Evolutionary conservation across 148 eudicot species (phyloP).

Genomic region (Rhododendron simsii): DNA sequence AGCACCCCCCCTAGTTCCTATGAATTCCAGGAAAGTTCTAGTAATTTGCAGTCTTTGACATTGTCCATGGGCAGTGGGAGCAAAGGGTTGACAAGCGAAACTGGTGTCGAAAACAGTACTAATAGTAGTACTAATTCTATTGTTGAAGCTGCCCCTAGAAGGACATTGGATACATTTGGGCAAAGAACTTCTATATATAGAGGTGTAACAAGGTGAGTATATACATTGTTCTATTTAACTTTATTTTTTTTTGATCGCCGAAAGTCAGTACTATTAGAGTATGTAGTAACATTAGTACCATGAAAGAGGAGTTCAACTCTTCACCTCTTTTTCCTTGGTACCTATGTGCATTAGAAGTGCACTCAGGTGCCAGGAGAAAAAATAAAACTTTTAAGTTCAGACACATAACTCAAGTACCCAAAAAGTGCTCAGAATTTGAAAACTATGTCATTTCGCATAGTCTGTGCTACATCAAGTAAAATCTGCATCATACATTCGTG

Average conservation of each 20-base stretch:
- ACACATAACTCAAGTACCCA: not conserved
- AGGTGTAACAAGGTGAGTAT: slow-evolving; percentile 80
- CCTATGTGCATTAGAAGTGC: not conserved
- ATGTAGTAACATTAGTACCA: too few relatives aligned
- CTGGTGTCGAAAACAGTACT: slow-evolving; percentile 25
- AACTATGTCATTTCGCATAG: not conserved
- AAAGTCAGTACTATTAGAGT: too few relatives aligned
- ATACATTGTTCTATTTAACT: not conserved
- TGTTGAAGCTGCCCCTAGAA: slow-evolving; percentile 79
- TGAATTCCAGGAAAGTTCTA: slow-evolving; percentile 63
- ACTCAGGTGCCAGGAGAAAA: too few relatives aligned
- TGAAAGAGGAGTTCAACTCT: not conserved
- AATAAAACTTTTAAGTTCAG: not conserved
- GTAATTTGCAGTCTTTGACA: slow-evolving; percentile 72
- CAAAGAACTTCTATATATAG: slow-evolving; percentile 93
- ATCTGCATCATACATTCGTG: not conserved
- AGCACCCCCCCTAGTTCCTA: slow-evolving; percentile 11
- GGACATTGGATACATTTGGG: slow-evolving; percentile 84
- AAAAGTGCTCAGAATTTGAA: not conserved
- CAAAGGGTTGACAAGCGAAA: slow-evolving; percentile 48
- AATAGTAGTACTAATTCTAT: slow-evolving; percentile 26
- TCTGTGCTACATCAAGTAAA: not conserved
- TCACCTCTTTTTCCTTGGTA: not conserved
- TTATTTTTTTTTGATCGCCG: too few relatives aligned
- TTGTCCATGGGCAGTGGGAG: slow-evolving; percentile 83